phyloP scores from a whole-genome alignment of 169 alveolate genomes.

The Cryptosporidium viatorum region DNA sequence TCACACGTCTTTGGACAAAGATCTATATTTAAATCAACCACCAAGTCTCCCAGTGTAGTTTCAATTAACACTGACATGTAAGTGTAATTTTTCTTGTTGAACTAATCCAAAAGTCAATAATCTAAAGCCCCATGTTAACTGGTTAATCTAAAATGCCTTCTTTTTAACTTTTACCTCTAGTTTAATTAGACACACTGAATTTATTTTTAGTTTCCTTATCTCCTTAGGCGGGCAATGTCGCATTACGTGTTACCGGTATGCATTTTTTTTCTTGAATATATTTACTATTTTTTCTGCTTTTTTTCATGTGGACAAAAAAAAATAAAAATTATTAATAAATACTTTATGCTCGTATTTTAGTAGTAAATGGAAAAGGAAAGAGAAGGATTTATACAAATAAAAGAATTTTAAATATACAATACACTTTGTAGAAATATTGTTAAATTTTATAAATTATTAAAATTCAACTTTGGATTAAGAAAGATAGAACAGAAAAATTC shows the following conservation, averaged over 20 bases:
- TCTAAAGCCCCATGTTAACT: not conserved
- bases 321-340: not conserved
- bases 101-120: not conserved
- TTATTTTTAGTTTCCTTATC: too few relatives aligned
- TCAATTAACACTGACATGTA: slow-evolving; percentile 92
- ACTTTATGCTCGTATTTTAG: not conserved
- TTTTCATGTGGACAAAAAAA: not conserved
- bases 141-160: not conserved
- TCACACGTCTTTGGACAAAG: slow-evolving; percentile 83
- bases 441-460: not conserved
- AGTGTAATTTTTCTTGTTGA: not conserved
- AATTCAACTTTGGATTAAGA: not conserved
- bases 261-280: not conserved
- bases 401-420: not conserved
- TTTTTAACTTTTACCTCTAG: not conserved
- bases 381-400: not conserved
- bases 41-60: slow-evolving; percentile 93
- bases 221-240: not conserved
- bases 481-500: not conserved
- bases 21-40: slow-evolving; percentile 86
- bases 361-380: not conserved
- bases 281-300: not conserved
- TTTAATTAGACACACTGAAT: not conserved
- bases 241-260: not conserved
- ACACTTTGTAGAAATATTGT: not conserved